Evolutionary conservation across 2,329 filamentous ascomycete species (phyloP).

Genomic region (Orbilia ellipsospora): DNA sequence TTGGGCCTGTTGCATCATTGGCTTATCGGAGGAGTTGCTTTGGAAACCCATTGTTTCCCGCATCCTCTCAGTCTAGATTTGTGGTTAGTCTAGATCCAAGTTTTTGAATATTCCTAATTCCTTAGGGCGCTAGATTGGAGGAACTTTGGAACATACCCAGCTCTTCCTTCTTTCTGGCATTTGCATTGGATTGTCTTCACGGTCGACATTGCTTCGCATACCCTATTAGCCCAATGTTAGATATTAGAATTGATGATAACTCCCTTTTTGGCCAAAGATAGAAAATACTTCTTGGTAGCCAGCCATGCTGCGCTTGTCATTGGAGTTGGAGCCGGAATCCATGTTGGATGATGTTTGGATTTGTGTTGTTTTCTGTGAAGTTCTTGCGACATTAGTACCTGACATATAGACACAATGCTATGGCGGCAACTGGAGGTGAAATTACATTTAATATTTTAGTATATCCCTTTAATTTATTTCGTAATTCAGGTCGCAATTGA

Average conservation of each 20-base stretch:
- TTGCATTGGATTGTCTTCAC: slow-evolving; percentile 41
- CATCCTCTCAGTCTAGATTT: slow-evolving; percentile 25
- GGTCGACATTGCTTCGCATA: slow-evolving; percentile 40
- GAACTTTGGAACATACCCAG: slow-evolving; percentile 30
- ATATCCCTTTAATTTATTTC: no score
- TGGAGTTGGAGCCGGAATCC: slow-evolving; percentile 43
- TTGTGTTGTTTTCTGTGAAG: slow-evolving; percentile 31
- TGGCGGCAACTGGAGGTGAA: slow-evolving; percentile 3
- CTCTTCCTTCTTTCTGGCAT: slow-evolving; percentile 39
- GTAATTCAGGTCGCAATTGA: no score
- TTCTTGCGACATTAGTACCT: neutral
- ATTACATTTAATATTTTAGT: no score
- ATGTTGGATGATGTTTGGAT: slow-evolving; percentile 23
- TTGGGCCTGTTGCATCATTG: slow-evolving; percentile 31
- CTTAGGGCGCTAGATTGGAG: neutral
- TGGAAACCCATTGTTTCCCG: slow-evolving; percentile 43
- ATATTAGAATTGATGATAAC: neutral
- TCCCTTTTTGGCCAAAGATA: slow-evolving; percentile 19
- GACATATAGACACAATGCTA: no score
- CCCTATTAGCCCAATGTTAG: slow-evolving; percentile 17
- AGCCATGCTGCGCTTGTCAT: slow-evolving; percentile 34
- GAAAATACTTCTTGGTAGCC: slow-evolving; percentile 30
- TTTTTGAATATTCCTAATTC: neutral
- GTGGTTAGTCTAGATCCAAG: neutral
- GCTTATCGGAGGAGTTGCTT: slow-evolving; percentile 18